phyloP scores from a whole-genome alignment of 305 asterid genomes.

The Fraxinus platypoda region DNA sequence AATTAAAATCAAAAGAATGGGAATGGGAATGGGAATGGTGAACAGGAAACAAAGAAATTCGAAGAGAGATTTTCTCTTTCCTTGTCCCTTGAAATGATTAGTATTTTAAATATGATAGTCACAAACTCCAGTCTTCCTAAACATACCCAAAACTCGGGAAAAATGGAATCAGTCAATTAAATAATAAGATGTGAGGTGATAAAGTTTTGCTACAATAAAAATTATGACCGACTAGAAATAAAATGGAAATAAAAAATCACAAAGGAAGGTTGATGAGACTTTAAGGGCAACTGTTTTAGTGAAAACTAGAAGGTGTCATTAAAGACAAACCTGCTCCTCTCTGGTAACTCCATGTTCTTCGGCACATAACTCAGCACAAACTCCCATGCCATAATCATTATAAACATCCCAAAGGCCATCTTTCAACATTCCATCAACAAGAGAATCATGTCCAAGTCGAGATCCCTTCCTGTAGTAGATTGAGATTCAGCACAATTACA shows the following conservation, averaged over 20 bases:
- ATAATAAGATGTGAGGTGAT: neutral
- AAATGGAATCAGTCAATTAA: neutral
- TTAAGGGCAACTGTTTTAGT: neutral
- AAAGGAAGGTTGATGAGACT: neutral
- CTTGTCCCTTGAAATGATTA: neutral
- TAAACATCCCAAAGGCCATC: conserved; percentile 99
- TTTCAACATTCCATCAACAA: conserved; percentile 98
- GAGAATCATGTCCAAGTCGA: conserved; percentile 94
- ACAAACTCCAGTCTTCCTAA: neutral
- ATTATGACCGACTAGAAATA: neutral
- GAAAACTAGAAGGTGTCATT: neutral
- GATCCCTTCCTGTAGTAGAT: conserved; percentile 81
- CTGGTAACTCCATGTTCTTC: conserved; percentile 76
- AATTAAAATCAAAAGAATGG: neutral
- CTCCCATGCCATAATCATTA: conserved; percentile 93
- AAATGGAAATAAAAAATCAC: neutral
- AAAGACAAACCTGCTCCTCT: conserved; percentile 79
- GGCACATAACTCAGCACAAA: conserved; percentile 94
- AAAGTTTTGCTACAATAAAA: neutral
- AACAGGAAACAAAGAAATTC: neutral
- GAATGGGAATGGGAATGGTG: neutral
- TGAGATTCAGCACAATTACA: conserved; percentile 9
- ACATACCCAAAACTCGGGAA: neutral
- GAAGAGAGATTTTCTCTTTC: neutral
- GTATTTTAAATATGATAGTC: neutral